Percentiles rank a stretch among this genome's conserved stretches.
Conservation (phyloP, 768 basidiomycete species). For the Pulveroboletus sp. region DNA sequence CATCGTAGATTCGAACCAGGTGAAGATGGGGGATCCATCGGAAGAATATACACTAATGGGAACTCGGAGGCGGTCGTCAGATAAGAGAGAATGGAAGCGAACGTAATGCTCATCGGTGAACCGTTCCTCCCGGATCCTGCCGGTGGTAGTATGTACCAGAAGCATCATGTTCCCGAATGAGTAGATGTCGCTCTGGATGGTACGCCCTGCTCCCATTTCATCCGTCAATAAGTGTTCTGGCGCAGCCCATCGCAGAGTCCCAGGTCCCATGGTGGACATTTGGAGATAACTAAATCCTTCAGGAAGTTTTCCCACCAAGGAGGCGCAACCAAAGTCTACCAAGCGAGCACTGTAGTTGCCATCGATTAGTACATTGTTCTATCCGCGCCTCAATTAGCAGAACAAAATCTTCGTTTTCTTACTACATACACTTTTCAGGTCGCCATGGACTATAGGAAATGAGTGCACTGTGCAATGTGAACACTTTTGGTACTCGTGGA, state of each 20-base stretch:
- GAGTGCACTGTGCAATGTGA: background rate
- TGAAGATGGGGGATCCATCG: too few relatives aligned
- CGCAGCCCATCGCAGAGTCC: background rate
- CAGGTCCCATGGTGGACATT: background rate
- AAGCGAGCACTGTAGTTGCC: background rate
- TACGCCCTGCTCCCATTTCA: background rate
- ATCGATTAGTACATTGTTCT: background rate
- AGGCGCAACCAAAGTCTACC: background rate
- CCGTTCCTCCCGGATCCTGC: too few relatives aligned
- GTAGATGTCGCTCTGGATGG: background rate
- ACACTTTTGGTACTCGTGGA: background rate
- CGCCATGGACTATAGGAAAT: background rate
- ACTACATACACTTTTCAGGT: background rate
- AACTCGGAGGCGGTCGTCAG: too few relatives aligned
- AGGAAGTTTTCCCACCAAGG: background rate
- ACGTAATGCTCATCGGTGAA: too few relatives aligned
- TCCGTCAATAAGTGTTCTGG: background rate
- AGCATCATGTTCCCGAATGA: background rate
- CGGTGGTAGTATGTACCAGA: background rate
- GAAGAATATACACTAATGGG: too few relatives aligned
- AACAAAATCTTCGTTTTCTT: too few relatives aligned
- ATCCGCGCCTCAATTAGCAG: background rate
- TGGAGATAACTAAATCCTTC: background rate
- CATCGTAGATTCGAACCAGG: too few relatives aligned
- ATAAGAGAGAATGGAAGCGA: too few relatives aligned